Evolutionary conservation across 164 flowering plant species (phyloP), one percentile per base, ranked within the genome.

Genomic region (Akebia trifoliata): DNA sequence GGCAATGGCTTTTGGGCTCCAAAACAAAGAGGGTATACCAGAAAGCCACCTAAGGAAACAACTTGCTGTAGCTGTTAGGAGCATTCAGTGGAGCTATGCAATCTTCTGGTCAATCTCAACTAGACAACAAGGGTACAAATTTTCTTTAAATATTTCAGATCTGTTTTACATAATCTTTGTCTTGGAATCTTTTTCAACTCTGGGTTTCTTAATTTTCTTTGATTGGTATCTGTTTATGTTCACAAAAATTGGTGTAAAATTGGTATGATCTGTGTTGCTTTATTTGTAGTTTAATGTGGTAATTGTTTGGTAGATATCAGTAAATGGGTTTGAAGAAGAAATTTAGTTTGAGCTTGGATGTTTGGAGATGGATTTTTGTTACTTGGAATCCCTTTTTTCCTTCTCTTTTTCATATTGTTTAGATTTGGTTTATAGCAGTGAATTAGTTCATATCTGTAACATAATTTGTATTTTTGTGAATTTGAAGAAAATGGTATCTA

Each of bases 51-150:
- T 81, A n/a, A 84, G 75, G 61, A 75, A 75, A 63, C 81, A 76
- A 71, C 90, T 91, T 61, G 86, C 90, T 65, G 66, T 79, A 50
- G 86, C 90, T 69, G 85, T 88, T 66, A 78, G 81, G 62, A 79
- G 76, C 72, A 77, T 82, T 58, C 86, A 86, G 34, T 90, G 97
- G 97, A 90, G 94, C 69, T 90, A 90, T 73, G 96, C 88, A 37
- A 80, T 91, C 64, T 88, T 84, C 69, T 91, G 97, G 97, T 78
- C 86, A 10, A 63, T 69, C 60, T 83, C 97, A 48, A 57, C 80
- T 22, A 67, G 54, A 53, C 84, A 89, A 60, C 82, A 78, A 42
- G 95, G 95, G 97, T 87, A 84, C 50, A 8, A 21, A 8, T 20
- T 42, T 30, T 49, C 24, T 26, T 21, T 49, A 25, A 24, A 36